Evolutionary conservation across 106 monocot genomes (phyloP).

Genomic region (Allium cepa): DNA sequence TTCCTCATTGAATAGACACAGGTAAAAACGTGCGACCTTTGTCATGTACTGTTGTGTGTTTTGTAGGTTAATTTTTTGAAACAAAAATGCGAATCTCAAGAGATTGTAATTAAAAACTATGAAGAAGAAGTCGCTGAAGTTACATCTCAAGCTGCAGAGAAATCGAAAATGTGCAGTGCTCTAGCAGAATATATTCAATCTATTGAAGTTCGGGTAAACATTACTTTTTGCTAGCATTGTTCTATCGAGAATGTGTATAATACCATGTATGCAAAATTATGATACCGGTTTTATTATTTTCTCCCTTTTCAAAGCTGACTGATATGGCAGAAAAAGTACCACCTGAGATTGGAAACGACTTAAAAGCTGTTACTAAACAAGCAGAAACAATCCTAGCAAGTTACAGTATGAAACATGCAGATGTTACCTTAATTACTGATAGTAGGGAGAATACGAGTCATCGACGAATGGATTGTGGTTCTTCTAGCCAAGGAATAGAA

Average conservation of each 20-base stretch:
- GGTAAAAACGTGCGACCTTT: background rate
- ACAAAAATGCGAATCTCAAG: constrained; percentile 44
- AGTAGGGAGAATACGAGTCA: background rate
- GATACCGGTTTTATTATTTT: background rate
- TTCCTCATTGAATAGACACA: background rate
- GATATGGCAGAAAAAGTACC: constrained; percentile 38
- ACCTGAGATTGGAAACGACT: constrained; percentile 23
- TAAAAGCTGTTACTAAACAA: constrained; percentile 30
- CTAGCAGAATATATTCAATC: constrained; percentile 26
- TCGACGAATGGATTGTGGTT: constrained; percentile 11
- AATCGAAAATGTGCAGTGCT: constrained; percentile 27
- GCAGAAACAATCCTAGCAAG: constrained; percentile 31
- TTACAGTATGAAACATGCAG: background rate
- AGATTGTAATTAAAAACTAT: constrained; percentile 26
- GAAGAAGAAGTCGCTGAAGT: constrained; percentile 41
- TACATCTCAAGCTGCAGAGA: constrained; percentile 25
- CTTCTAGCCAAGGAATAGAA: constrained; percentile 14
- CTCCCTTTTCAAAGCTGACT: constrained; percentile 40
- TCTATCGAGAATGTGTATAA: background rate
- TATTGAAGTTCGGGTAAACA: constrained; percentile 27
- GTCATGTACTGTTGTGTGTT: background rate
- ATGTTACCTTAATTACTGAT: constrained; percentile 3
- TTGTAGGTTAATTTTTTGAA: constrained; percentile 44
- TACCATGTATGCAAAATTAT: background rate
- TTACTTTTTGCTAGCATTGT: background rate